Evolutionary conservation across 805 yeast genomes (phyloP), one percentile per base, ranked within the genome.

Genomic region (Metschnikowia orientalis): DNA sequence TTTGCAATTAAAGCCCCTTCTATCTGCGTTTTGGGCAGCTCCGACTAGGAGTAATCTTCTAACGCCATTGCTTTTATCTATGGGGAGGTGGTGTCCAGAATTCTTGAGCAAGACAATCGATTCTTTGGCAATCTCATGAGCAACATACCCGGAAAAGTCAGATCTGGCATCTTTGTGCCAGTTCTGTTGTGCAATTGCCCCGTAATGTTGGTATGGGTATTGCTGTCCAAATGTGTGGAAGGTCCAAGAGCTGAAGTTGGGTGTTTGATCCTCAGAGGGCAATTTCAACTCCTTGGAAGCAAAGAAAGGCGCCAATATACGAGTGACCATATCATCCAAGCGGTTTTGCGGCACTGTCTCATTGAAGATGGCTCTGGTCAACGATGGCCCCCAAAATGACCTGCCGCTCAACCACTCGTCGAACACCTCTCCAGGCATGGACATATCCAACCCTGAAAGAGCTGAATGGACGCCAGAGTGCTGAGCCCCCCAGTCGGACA

Each of bases 401-500:
- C 69, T 67, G 1, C 77, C 79, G 18, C 69, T 57, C 26, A 65
- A 58, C 77, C 76, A 71, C 28, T 63, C 73, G 36, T 74, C 75
- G 41, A 68, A 71, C 1, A 64, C 54, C 35, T 72, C 76, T 3
- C 78, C 77, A 1, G 83, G 83, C 82, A 78, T 76, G 8, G 73
- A 61, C 81, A 79, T 75, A 53, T 79, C 84, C 21, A 75, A 54
- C 2, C 85, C 85, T 2, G 80, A 67, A 15, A 74, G 53, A 1
- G 73, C 77, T 1, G 79, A 66, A 31, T 66, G 62, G 4, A 76
- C 75, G 5, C 83, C 82, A 6, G 71, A 50, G 42, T 71, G 78
- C 38, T 71, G 78, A 4, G 79, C 82, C n/a, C 74, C 76, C 81
- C 82, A 76, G 48, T 77, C 83, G 17, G 79, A 67, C 36, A 76